Percentiles rank a stretch among this genome's conserved stretches.
Evolutionary conservation across 2,329 filamentous ascomycete genomes (phyloP).

Genomic region (Ophiobolus disseminans): DNA sequence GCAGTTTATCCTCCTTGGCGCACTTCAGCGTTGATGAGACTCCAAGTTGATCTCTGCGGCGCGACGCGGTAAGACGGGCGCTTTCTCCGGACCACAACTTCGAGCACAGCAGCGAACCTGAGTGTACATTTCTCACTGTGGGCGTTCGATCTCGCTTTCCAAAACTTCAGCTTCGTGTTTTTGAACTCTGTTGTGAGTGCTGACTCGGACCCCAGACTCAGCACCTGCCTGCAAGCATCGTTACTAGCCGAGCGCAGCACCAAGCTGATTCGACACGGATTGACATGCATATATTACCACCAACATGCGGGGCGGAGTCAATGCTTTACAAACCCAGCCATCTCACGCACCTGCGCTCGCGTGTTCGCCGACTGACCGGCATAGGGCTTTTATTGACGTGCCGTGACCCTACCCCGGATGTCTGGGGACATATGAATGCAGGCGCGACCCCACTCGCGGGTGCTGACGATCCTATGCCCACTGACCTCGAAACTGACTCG

Average conservation of each 20-base stretch:
- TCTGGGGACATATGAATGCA: constrained; percentile 17
- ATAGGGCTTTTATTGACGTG: constrained; percentile 5
- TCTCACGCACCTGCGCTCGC: background rate
- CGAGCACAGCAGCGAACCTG: background rate
- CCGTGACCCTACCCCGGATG: constrained; percentile 3
- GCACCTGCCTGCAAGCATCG: background rate
- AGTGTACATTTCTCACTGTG: background rate
- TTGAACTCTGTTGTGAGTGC: background rate
- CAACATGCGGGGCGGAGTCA: constrained; percentile 20
- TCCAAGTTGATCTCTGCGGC: background rate
- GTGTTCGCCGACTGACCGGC: constrained; percentile 10
- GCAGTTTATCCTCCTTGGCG: constrained; percentile 19
- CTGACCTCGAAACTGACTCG: constrained; percentile 4
- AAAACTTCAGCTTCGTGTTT: background rate
- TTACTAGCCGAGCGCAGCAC: background rate
- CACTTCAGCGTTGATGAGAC: constrained; percentile 6
- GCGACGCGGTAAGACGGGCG: constrained; percentile 3
- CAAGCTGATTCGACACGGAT: constrained; percentile 11
- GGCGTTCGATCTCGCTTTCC: background rate
- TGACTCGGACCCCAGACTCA: constrained; percentile 1
- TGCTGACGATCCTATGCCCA: constrained; percentile 3
- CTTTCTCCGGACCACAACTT: background rate
- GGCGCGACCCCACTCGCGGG: constrained; percentile 7
- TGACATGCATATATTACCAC: constrained; percentile 12
- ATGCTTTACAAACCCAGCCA: constrained; percentile 6